A percentile compares a stretch with the other conserved stretches of the same genome.
phyloP scores from a whole-genome alignment of 1,284 basidiomycete genomes.

The Tremellales sp. region DNA sequence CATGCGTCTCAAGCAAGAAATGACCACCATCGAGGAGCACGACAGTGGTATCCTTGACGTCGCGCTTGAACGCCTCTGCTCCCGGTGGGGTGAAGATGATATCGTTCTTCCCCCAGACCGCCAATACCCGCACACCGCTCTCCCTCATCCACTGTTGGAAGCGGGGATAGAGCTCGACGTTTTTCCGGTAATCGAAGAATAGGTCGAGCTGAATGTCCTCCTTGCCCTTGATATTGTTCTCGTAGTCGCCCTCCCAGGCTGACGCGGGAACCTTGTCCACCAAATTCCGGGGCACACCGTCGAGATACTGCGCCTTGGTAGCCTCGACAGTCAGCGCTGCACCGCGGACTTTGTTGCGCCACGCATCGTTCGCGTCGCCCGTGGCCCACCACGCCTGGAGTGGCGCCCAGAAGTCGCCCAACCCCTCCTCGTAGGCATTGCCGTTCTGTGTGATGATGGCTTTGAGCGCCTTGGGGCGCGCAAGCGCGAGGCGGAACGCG shows the following conservation, averaged over 20 bases:
- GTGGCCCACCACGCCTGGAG: constrained; percentile 27
- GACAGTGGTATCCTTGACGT: constrained; percentile 49
- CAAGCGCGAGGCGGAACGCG: constrained; percentile 50
- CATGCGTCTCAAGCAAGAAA: constrained; percentile 52
- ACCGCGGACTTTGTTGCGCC: not conserved
- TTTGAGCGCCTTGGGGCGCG: constrained; percentile 50
- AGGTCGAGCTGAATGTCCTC: constrained; percentile 51
- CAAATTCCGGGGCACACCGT: constrained; percentile 12
- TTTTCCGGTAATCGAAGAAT: constrained; percentile 52
- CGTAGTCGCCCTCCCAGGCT: constrained; percentile 50
- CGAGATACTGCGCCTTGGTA: constrained; percentile 18
- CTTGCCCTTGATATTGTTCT: constrained; percentile 48
- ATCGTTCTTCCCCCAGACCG: constrained; percentile 55
- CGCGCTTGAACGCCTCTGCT: constrained; percentile 52
- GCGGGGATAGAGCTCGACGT: constrained; percentile 51
- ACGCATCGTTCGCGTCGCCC: constrained; percentile 5
- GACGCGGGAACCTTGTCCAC: constrained; percentile 15
- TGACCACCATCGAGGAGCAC: constrained; percentile 53
- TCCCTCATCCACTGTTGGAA: constrained; percentile 53
- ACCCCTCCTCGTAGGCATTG: constrained; percentile 40
- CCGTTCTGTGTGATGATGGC: constrained; percentile 55
- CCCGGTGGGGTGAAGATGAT: constrained; percentile 51
- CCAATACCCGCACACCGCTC: constrained; percentile 50
- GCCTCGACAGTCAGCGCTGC: constrained; percentile 9
- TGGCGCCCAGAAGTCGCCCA: constrained; percentile 19